Evolutionary conservation across 2,329 filamentous ascomycete species (phyloP).

Genomic region (Fusarium sp.): DNA sequence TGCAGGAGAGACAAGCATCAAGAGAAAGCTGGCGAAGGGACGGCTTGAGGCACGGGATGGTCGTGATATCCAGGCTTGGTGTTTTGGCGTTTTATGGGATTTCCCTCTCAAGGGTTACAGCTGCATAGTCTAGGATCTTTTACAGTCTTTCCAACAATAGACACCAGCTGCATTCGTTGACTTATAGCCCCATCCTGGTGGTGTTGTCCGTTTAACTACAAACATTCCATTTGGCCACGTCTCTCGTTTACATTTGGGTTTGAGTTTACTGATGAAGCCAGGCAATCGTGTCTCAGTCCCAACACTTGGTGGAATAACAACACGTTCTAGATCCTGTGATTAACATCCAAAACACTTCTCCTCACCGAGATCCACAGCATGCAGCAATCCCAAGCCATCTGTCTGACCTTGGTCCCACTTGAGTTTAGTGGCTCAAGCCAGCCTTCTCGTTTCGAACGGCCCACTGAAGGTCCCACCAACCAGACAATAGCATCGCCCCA

Average conservation of each 20-base stretch:
- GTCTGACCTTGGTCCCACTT: constrained; percentile 18
- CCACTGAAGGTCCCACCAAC: constrained; percentile 3
- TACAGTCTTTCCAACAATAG: constrained; percentile 8
- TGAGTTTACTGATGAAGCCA: too few relatives aligned
- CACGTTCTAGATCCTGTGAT: too few relatives aligned
- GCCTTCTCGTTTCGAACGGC: constrained; percentile 20
- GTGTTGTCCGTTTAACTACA: too few relatives aligned
- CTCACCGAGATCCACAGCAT: constrained; percentile 7
- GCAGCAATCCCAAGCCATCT: constrained; percentile 2
- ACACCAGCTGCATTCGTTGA: constrained; percentile 5
- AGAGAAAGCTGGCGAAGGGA: not conserved
- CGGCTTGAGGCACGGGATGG: constrained; percentile 12
- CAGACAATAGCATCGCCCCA: not conserved
- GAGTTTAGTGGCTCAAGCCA: constrained; percentile 24
- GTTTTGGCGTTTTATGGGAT: not conserved
- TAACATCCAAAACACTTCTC: too few relatives aligned
- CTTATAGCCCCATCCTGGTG: not conserved
- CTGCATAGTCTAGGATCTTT: not conserved
- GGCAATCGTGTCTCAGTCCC: too few relatives aligned
- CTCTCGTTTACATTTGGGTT: not conserved
- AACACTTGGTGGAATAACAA: too few relatives aligned
- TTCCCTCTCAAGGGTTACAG: not conserved
- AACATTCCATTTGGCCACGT: not conserved
- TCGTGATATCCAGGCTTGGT: constrained; percentile 7
- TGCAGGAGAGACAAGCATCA: constrained; percentile 59